Evolutionary conservation across 164 flowering plant species (phyloP).

Genomic region (Taxillus chinensis): DNA sequence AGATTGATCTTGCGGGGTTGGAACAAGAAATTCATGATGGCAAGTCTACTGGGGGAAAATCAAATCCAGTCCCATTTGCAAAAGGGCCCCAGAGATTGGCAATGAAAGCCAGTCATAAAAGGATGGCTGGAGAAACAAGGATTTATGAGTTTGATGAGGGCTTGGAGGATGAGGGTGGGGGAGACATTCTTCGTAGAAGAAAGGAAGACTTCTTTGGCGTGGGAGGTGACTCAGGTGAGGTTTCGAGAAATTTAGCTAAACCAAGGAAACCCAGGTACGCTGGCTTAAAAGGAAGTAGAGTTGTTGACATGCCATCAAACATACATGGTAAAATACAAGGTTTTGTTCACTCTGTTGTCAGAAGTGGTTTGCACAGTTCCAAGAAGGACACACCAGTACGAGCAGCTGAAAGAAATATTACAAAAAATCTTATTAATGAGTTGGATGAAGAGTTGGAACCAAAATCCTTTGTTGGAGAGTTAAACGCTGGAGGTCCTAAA

Average conservation of each 20-base stretch:
- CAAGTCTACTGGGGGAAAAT: slow-evolving; percentile 18
- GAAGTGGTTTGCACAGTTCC: slow-evolving; percentile 11
- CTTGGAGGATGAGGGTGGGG: slow-evolving; percentile 91
- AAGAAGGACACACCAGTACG: slow-evolving; percentile 13
- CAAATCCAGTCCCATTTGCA: slow-evolving; percentile 29
- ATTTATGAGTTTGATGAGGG: slow-evolving; percentile 73
- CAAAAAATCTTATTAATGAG: slow-evolving; percentile 29
- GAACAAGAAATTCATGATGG: slow-evolving; percentile 19
- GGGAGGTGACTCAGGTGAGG: slow-evolving; percentile 4
- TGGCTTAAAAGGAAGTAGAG: slow-evolving; percentile 7
- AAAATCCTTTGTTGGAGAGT: slow-evolving; percentile 13
- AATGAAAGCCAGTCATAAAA: slow-evolving; percentile 23
- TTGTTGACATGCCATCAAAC: background rate
- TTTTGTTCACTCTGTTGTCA: slow-evolving; percentile 45
- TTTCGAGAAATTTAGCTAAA: slow-evolving; percentile 16
- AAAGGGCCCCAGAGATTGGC: slow-evolving; percentile 58
- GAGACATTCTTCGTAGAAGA: slow-evolving; percentile 59
- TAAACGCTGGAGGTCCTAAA: slow-evolving; percentile 1
- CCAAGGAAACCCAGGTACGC: slow-evolving; percentile 18
- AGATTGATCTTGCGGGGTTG: slow-evolving; percentile 24
- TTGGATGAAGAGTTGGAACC: slow-evolving; percentile 26
- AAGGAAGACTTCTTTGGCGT: slow-evolving; percentile 44
- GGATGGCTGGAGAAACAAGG: slow-evolving; percentile 17
- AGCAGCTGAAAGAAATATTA: slow-evolving; percentile 10
- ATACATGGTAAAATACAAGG: slow-evolving; percentile 13